Conservation (phyloP, 192 early-diverging fungal genomes). For the Coemansia brasiliensis region DNA sequence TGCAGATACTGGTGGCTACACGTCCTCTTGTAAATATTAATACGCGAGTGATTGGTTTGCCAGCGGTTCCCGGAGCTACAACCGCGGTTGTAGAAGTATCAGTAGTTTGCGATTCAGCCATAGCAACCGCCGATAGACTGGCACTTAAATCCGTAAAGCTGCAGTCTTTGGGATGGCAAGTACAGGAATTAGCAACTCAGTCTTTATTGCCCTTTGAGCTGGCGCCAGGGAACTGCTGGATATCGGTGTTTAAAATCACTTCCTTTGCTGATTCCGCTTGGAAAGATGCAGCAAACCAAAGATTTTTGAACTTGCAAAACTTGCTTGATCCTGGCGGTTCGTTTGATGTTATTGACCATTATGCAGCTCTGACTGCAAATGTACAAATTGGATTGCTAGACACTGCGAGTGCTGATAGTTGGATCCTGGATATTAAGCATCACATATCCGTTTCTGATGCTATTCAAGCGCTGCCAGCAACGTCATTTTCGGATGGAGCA, state of each 20-base stretch:
- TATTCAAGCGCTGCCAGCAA: not conserved
- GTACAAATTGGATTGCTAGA: not conserved
- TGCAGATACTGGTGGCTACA: constrained; percentile 39
- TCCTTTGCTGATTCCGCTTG: constrained; percentile 2
- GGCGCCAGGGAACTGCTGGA: constrained; percentile 14
- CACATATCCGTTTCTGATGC: not conserved
- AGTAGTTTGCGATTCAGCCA: constrained; percentile 13
- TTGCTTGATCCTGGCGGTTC: not conserved
- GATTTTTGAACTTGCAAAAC: constrained; percentile 17
- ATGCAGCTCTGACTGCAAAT: not conserved
- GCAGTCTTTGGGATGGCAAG: constrained; percentile 31
- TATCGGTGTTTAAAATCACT: constrained; percentile 21
- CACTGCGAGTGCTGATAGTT: not conserved
- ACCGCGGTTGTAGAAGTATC: constrained; percentile 28
- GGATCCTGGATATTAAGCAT: constrained; percentile 1
- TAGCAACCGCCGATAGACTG: not conserved
- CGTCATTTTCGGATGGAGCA: not conserved
- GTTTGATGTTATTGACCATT: not conserved
- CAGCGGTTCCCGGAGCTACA: constrained; percentile 32
- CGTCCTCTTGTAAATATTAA: constrained; percentile 22
- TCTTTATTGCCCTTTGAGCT: constrained; percentile 13
- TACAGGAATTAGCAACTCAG: constrained; percentile 18
- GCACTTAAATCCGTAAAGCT: constrained; percentile 11
- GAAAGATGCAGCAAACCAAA: not conserved
- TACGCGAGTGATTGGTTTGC: constrained; percentile 18